These are phyloP conservation scores for Begonia peltatifolia DNA, from an alignment of 306 rosid genomes.

Conservation along the genomic window DNA sequence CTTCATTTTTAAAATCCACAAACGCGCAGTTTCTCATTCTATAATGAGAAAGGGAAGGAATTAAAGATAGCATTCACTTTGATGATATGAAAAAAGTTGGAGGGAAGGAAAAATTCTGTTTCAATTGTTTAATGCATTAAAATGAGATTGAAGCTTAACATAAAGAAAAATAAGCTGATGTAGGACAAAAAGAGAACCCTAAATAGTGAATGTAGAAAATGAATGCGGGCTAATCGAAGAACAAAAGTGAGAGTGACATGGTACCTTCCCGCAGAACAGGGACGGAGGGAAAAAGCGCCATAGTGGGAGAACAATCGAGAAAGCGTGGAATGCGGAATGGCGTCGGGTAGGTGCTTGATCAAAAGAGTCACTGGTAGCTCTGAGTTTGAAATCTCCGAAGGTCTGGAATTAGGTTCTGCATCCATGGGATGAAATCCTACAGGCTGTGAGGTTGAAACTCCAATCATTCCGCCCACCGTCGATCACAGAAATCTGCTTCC, in stretches of 20 bases:
- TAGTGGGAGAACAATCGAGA: conserved; percentile 51
- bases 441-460: no score
- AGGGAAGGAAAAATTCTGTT: background rate
- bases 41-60: conserved; percentile 1
- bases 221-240: no score
- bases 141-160: no score
- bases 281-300: conserved; percentile 61
- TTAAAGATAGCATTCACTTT: background rate
- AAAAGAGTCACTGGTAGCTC: conserved; percentile 27
- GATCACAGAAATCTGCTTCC: no score
- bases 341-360: conserved; percentile 64
- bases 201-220: no score
- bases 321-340: conserved; percentile 57
- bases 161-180: no score
- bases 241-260: background rate
- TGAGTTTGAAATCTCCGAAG: background rate
- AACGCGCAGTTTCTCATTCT: conserved; percentile 76
- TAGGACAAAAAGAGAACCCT: no score
- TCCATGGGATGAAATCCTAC: no score
- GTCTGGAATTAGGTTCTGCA: no score
- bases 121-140: background rate
- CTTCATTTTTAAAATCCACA: conserved; percentile 55
- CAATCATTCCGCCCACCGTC: no score
- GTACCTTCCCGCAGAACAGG: conserved; percentile 40
- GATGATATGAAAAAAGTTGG: background rate